Conservation (phyloP, 352 stramenopile species). For the Globisporangium cederbergense region DNA sequence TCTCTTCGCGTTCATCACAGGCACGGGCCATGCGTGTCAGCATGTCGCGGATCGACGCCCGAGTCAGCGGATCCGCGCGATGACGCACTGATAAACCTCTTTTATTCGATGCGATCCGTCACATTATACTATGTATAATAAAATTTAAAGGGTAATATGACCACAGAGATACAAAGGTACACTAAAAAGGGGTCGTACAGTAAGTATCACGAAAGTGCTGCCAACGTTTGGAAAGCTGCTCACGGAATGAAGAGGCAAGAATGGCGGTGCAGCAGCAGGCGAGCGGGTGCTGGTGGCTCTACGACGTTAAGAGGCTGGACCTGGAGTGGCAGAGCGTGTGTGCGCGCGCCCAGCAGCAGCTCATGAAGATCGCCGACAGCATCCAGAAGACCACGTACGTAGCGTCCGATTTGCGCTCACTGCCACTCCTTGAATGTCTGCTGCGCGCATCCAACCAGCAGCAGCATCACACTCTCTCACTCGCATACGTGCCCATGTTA, state of each 20-base stretch:
- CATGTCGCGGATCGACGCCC: constrained; percentile 3
- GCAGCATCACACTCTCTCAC: not conserved
- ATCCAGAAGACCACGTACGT: constrained; percentile 74
- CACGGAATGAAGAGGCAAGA: not conserved
- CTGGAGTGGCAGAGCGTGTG: constrained; percentile 56
- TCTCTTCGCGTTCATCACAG: constrained; percentile 5
- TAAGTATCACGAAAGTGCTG: not conserved
- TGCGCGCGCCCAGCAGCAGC: constrained; percentile 48
- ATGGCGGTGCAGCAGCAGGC: constrained; percentile 8
- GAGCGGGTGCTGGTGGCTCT: constrained; percentile 62
- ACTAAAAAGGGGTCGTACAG: not conserved
- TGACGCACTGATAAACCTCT: constrained; percentile 2
- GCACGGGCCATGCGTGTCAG: constrained; percentile 8
- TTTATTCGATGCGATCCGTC: not conserved
- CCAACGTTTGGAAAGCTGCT: not conserved
- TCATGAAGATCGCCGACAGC: constrained; percentile 63
- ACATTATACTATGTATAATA: not conserved
- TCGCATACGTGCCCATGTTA: not conserved
- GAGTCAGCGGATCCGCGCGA: not conserved
- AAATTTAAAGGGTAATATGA: not conserved
- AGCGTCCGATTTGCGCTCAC: not conserved
- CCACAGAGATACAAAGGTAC: not conserved
- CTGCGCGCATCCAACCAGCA: no score
- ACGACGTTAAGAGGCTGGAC: constrained; percentile 56
- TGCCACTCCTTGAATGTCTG: not conserved